phyloP scores from a whole-genome alignment of 495 filamentous ascomycete species.

The Stereocaulon alpinum region DNA sequence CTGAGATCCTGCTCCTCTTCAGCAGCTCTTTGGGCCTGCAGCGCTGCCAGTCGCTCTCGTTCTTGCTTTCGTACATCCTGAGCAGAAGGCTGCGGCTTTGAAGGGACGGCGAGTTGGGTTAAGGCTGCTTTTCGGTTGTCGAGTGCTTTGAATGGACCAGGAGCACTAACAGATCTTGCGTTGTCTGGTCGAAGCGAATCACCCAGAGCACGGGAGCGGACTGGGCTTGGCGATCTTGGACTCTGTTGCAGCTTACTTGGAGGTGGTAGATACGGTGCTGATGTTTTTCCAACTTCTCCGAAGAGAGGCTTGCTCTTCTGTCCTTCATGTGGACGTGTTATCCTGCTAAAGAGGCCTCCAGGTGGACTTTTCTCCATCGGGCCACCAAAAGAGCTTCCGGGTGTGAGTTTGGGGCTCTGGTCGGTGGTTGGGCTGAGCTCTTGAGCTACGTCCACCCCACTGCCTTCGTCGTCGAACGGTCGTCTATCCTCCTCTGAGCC shows the following conservation, averaged over 20 bases:
- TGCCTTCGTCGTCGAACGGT: conserved; percentile 45
- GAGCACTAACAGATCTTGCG: conserved; percentile 47
- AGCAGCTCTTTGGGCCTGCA: conserved; percentile 23
- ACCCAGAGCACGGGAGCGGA: conserved; percentile 43
- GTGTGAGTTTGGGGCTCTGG: conserved; percentile 49
- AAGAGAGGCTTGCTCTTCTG: conserved; percentile 42
- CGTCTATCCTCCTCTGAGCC: conserved; percentile 29
- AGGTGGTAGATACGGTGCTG: conserved; percentile 45
- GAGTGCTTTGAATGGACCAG: conserved; percentile 32
- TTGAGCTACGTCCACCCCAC: conserved; percentile 54
- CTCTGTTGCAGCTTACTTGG: conserved; percentile 43
- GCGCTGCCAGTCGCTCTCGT: conserved; percentile 28
- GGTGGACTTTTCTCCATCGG: conserved; percentile 29
- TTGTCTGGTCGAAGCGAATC: conserved; percentile 41
- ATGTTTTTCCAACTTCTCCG: conserved; percentile 47
- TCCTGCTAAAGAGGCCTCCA: conserved; percentile 35
- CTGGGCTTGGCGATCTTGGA: conserved; percentile 71
- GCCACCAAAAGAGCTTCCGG: conserved; percentile 56
- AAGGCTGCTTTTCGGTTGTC: conserved; percentile 27
- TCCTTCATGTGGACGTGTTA: conserved; percentile 24
- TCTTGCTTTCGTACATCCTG: conserved; percentile 31
- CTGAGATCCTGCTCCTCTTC: conserved; percentile 31
- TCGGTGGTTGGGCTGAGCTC: conserved; percentile 49
- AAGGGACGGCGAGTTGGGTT: conserved; percentile 15
- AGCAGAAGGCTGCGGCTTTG: conserved; percentile 22